Percentiles rank a stretch among this genome's conserved stretches.
Conservation (phyloP, 345 rosid genomes). For the thale cress (Arabidopsis thaliana) region TAIR10.1 NC_003076.8:24240001-24240500, state of each 20-base stretch:
- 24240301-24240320: conserved; percentile 4
- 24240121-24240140: conserved; percentile 39
- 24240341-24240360: conserved; percentile 16
- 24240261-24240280: conserved; percentile 39
- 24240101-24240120: conserved; percentile 37
- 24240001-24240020: not conserved
- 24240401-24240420: not conserved
- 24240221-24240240: conserved; percentile 18
- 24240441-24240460: not conserved
- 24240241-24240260: conserved; percentile 18
- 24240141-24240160: conserved; percentile 23
- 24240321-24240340: conserved; percentile 36
- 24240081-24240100: conserved; percentile 24
- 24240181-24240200: conserved; percentile 26
- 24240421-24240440: not conserved
- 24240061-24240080: conserved; percentile 19
- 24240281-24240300: conserved; percentile 13
- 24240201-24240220: conserved; percentile 38
- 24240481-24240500: not conserved
- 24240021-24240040: conserved; percentile 4
- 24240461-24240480: not conserved
- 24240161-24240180: conserved; percentile 38
- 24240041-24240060: conserved; percentile 29
- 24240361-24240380: not conserved
- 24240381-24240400: not conserved